A percentile compares a stretch with the other conserved stretches of the same genome.
Evolutionary conservation across 768 basidiomycete species (phyloP).

Genomic region (Lyophyllum shimeji): DNA sequence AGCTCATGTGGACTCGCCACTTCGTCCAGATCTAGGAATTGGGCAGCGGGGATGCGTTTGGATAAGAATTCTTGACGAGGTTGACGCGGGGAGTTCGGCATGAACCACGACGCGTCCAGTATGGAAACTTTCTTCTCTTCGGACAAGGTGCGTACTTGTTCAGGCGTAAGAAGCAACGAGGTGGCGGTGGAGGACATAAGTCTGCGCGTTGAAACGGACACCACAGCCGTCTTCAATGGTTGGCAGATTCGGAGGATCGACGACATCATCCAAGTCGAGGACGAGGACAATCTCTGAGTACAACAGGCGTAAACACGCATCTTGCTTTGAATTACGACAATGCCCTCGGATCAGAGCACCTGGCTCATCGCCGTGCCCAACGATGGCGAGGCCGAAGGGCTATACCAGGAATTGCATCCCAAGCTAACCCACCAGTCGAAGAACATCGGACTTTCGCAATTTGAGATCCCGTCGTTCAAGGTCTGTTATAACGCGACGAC

Average conservation of each 20-base stretch:
- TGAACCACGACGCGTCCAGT: slow-evolving; percentile 88
- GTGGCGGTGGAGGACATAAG: slow-evolving; percentile 38
- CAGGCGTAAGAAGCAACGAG: slow-evolving; percentile 55
- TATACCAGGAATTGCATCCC: slow-evolving; percentile 61
- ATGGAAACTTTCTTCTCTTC: slow-evolving; percentile 39
- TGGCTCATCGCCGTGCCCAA: slow-evolving; percentile 90
- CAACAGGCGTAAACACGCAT: slow-evolving; percentile 21
- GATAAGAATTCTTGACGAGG: slow-evolving; percentile 65
- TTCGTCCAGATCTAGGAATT: slow-evolving; percentile 78
- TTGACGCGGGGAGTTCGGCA: slow-evolving; percentile 83
- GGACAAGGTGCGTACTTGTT: slow-evolving; percentile 38
- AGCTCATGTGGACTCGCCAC: slow-evolving; percentile 74
- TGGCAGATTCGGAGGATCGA: slow-evolving; percentile 1
- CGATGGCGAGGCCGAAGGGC: slow-evolving; percentile 80
- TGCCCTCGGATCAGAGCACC: slow-evolving; percentile 96
- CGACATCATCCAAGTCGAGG: slow-evolving; percentile 1
- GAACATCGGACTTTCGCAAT: slow-evolving; percentile 55
- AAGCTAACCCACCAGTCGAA: slow-evolving; percentile 64
- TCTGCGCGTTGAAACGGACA: slow-evolving; percentile 16
- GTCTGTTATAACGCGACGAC: slow-evolving; percentile 38
- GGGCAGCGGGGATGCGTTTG: slow-evolving; percentile 69
- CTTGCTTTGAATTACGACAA: slow-evolving; percentile 32
- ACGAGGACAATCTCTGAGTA: not conserved
- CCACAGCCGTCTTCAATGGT: slow-evolving; percentile 5
- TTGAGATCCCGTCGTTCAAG: slow-evolving; percentile 89